Evolutionary conservation across 495 filamentous ascomycete species (phyloP), one percentile per base, ranked within the genome.

Genomic region (Parmelia sp.): DNA sequence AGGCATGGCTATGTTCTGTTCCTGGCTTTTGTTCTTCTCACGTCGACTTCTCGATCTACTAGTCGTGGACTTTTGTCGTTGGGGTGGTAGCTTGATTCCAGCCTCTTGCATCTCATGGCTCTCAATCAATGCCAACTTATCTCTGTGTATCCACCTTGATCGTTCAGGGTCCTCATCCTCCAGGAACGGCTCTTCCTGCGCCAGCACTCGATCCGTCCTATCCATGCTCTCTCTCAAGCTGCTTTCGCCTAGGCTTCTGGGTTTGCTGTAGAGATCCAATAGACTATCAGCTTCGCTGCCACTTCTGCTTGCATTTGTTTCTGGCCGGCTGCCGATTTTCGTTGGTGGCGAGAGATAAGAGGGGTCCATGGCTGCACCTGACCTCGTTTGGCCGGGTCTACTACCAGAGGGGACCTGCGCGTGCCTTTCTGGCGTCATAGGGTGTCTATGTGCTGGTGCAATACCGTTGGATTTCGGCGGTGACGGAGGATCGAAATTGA

Each of bases 111-210:
- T 79, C 74, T 98, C 94, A 74, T 91, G 83, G 70, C 82, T 96
- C 78, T 98, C 94, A 69, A 98, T 98, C 71, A 85, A 83, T 39
- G 91, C 92, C 56, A 98, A 76, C 75, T 97, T 98, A 75, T 98
- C 94, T 29, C 94, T 83, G 73, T 98, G 92, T 64, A 98, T 97
- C 94, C 94, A 97, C 73, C 88, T 85, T 57, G 88, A 88, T 66
- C 81, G 79, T 45, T 89, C 86, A 36, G 80, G 77, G 53, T 84
- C 82, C 68, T 81, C 83, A 36, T 77, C 71, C 21, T 75, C 75
- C 25, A 60, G 29, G 31, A 58, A 64, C 29, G 67, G 66, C 9
- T 72, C 70, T 19, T 67, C 68, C 40, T 71, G 40, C 23, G 65
- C 23, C 27, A 53, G 58, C 40, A 37, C 35, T 21, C 58, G 62